Conservation (phyloP, 179 eudicot species). For the Gypsophila paniculata region DNA sequence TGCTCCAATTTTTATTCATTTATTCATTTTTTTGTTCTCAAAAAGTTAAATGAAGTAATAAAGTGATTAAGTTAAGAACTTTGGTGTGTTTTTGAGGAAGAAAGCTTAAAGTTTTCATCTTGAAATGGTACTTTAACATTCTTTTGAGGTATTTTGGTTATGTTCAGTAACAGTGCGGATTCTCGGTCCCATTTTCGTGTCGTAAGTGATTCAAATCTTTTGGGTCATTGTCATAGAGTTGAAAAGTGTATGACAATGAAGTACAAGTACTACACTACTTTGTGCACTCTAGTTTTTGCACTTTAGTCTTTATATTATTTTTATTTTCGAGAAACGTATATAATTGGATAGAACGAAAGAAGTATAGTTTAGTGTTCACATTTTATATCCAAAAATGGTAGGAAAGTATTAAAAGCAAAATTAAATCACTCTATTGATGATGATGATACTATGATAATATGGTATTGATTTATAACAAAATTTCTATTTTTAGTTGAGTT, state of each 20-base stretch:
- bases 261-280: too few relatives aligned
- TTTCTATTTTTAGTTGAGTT: not conserved
- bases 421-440: not conserved
- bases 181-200: too few relatives aligned
- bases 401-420: not conserved
- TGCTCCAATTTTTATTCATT: not conserved
- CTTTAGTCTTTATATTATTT: not conserved
- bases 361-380: not conserved
- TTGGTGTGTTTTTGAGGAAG: conserved; percentile 24
- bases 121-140: conserved; percentile 33
- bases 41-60: conserved; percentile 5
- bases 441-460: not conserved
- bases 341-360: too few relatives aligned
- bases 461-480: conserved; percentile 12
- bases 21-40: not conserved
- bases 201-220: conserved; percentile 14
- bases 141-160: not conserved
- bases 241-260: too few relatives aligned
- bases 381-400: too few relatives aligned
- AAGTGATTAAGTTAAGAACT: not conserved
- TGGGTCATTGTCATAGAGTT: conserved; percentile 26
- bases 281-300: not conserved
- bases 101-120: conserved; percentile 18
- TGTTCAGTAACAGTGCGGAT: not conserved
- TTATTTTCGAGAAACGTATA: too few relatives aligned